A percentile compares a stretch with the other conserved stretches of the same genome.
phyloP scores from a whole-genome alignment of 495 filamentous ascomycete species.

The Halenospora varia region DNA sequence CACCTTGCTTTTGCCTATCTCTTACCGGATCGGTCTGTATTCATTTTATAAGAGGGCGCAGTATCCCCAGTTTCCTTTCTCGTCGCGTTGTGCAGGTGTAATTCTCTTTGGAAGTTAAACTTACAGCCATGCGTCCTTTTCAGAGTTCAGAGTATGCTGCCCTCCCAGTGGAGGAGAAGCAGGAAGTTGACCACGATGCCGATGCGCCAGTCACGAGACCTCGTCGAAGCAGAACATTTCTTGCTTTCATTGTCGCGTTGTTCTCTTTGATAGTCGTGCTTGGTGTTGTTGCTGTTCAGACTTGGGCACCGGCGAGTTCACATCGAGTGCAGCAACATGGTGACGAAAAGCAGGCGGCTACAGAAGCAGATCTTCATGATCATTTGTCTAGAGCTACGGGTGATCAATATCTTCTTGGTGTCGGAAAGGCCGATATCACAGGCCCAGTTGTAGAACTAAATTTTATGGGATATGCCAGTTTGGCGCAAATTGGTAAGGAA shows the following conservation, averaged over 20 bases:
- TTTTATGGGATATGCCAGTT: conserved; percentile 33
- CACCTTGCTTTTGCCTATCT: not conserved
- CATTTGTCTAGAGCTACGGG: conserved; percentile 13
- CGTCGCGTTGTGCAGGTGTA: not conserved
- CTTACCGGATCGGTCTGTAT: not conserved
- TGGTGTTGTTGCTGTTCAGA: not conserved
- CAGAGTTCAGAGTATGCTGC: not conserved
- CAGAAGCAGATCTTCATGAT: conserved; percentile 2
- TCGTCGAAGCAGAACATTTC: not conserved
- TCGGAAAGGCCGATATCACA: conserved; percentile 93
- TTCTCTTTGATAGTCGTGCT: not conserved
- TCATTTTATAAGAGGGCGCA: not conserved
- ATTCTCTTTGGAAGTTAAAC: no score
- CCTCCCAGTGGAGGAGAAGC: conserved; percentile 15
- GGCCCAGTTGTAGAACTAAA: conserved; percentile 60
- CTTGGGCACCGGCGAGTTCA: not conserved
- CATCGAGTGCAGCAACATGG: not conserved
- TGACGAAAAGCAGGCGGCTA: not conserved
- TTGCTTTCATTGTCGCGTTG: conserved; percentile 2
- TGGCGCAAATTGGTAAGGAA: conserved; percentile 25
- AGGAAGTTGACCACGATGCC: not conserved
- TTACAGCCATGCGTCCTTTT: conserved; percentile 4
- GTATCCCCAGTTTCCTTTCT: not conserved
- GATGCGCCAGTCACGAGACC: not conserved
- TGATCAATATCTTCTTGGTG: conserved; percentile 67